Evolutionary conservation across 2,329 filamentous ascomycete species (phyloP).

Genomic region (Botryosphaeria agaves): DNA sequence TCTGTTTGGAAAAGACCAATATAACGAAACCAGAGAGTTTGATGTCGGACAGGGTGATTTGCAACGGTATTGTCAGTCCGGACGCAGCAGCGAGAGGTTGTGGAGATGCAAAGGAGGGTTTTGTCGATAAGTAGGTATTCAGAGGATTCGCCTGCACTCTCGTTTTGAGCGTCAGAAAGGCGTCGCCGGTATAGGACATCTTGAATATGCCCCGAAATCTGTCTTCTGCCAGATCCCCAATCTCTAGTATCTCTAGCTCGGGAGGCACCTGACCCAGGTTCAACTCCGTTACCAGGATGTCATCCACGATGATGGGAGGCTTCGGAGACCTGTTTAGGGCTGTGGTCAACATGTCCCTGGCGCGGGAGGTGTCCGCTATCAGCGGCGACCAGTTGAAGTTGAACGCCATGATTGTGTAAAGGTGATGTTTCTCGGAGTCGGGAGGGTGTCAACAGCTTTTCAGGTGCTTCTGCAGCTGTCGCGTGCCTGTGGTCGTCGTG

Average conservation of each 20-base stretch:
- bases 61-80: slow-evolving; percentile 88
- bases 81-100: slow-evolving; percentile 81
- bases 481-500: not conserved
- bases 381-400: slow-evolving; percentile 99
- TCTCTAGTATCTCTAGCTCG: slow-evolving; percentile 91
- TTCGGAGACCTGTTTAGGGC: slow-evolving; percentile 97
- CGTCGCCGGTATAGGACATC: slow-evolving; percentile 94
- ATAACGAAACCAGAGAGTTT: slow-evolving; percentile 95
- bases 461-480: not conserved
- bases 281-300: slow-evolving; percentile 94
- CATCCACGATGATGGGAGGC: slow-evolving; percentile 96
- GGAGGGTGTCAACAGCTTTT: not conserved
- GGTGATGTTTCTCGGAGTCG: not conserved
- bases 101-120: slow-evolving; percentile 82
- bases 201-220: slow-evolving; percentile 97
- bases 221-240: slow-evolving; percentile 93
- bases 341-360: slow-evolving; percentile 83
- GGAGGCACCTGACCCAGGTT: slow-evolving; percentile 91
- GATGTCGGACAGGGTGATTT: slow-evolving; percentile 91
- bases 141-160: slow-evolving; percentile 94
- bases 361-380: slow-evolving; percentile 82
- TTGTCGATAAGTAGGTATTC: slow-evolving; percentile 86
- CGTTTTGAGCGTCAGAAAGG: slow-evolving; percentile 86
- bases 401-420: slow-evolving; percentile 61
- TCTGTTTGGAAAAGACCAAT: slow-evolving; percentile 91